Evolutionary conservation across 1,284 basidiomycete genomes (phyloP).

Genomic region (Hypsizygus ulmarius): DNA sequence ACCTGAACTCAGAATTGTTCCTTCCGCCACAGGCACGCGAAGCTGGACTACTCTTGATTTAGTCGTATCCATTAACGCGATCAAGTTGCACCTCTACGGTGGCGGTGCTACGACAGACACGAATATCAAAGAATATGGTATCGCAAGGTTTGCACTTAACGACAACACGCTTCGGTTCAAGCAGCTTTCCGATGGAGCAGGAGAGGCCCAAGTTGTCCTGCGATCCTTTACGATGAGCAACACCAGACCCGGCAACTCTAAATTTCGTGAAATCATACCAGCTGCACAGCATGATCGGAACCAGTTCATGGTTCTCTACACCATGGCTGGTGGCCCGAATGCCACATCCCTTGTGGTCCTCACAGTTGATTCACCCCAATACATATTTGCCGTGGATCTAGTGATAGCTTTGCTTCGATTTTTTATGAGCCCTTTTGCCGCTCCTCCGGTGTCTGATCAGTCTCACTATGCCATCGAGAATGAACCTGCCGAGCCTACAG

Average conservation of each 20-base stretch:
- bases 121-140: slow-evolving; percentile 76
- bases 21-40: slow-evolving; percentile 23
- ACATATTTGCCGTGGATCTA: slow-evolving; percentile 94
- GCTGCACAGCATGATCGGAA: slow-evolving; percentile 87
- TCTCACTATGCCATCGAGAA: slow-evolving; percentile 1
- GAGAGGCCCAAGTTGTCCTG: slow-evolving; percentile 85
- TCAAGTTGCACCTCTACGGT: slow-evolving; percentile 94
- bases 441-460: slow-evolving; percentile 14
- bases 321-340: slow-evolving; percentile 62
- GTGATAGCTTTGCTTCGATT: slow-evolving; percentile 88
- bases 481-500: slow-evolving; percentile 13
- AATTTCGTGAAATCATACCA: slow-evolving; percentile 95
- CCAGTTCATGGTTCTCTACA: slow-evolving; percentile 94
- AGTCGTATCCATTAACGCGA: slow-evolving; percentile 68
- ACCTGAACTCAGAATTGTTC: slow-evolving; percentile 50
- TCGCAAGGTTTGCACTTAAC: slow-evolving; percentile 84
- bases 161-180: slow-evolving; percentile 83
- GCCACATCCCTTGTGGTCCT: slow-evolving; percentile 73
- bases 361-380: slow-evolving; percentile 89
- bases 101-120: slow-evolving; percentile 56
- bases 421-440: slow-evolving; percentile 65
- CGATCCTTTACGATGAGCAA: slow-evolving; percentile 92
- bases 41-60: slow-evolving; percentile 75
- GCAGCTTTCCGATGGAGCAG: slow-evolving; percentile 78
- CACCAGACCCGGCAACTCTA: slow-evolving; percentile 78